Evolutionary conservation across 2,329 filamentous ascomycete species (phyloP), one percentile per base, ranked within the genome.

Genomic region (Aspergillus novoparasiticus): DNA sequence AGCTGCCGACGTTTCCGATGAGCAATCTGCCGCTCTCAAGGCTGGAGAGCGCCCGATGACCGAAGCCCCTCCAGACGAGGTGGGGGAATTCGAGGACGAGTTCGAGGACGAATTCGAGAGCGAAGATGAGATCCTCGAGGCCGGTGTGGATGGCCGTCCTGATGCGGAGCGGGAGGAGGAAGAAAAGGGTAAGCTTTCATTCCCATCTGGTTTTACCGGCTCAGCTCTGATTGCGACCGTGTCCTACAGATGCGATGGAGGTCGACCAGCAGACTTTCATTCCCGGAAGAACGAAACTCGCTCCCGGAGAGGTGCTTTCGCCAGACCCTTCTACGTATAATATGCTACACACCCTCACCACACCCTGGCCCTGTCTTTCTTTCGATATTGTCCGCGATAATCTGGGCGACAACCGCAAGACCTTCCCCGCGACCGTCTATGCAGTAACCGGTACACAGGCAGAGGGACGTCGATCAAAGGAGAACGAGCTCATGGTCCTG

Each of bases 81-180:
- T 80, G 64, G 84, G 85, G 66, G 90, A 90, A 63, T 85, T 91
- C 58, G 87, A 91, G 71, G 85, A 87, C 69, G 91, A 98, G 70
- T 98, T 96, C 67, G 95, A 97, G 75, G 95, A 97, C 80, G 94
- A 98, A 75, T 97, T 94, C 70, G 94, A 97, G 83, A 96, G 89
- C 71, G 89, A 91, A 72, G 94, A 97, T 77, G 94, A 98, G 79
- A 92, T 98, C 58, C 81, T 97, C 64, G 94, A 98, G 81, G 94
- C 95, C 5, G 94, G 94, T 65, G 93, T 97, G 14, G 94, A 97
- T 76, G 94, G 94, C 21, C 83, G 93, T 67, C 94, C 94, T 34
- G 94, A 98, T 78, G 92, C 91, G 9, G 94, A 98, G 84, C 84
- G 93, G 48, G 94, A 98, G 9, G 94, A 97, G 68, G 93, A 97